These are phyloP conservation scores for Juglanconis sp. DNA, from an alignment of 2,329 filamentous ascomycete genomes.

Conservation along the genomic window DNA sequence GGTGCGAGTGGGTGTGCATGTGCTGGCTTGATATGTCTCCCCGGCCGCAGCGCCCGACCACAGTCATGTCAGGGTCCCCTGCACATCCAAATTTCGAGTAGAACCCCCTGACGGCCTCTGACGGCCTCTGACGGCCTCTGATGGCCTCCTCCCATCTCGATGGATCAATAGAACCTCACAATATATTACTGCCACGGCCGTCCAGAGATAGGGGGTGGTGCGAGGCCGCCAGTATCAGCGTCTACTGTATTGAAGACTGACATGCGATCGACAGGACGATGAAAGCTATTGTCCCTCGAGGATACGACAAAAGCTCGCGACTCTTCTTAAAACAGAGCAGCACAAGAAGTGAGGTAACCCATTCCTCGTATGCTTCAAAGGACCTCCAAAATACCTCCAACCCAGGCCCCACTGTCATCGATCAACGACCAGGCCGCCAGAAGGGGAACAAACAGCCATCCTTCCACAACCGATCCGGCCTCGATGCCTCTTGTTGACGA, in stretches of 20 bases:
- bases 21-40: conserved; percentile 11
- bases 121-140: background rate
- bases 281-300: background rate
- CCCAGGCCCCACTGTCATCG: background rate
- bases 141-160: background rate
- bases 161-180: conserved; percentile 2
- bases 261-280: background rate
- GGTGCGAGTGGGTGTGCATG: conserved; percentile 10
- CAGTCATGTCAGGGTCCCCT: conserved; percentile 4
- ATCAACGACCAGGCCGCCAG: background rate
- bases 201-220: background rate
- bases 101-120: background rate
- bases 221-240: background rate
- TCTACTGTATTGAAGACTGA: background rate
- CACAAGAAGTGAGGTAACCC: background rate
- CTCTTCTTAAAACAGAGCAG: background rate
- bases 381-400: background rate
- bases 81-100: background rate
- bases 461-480: background rate
- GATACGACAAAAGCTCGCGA: background rate
- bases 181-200: conserved; percentile 2
- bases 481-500: background rate
- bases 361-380: background rate
- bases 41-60: conserved; percentile 7
- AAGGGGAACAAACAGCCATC: background rate